Base-by-base conservation (phyloP, 2,329 filamentous ascomycete species). In the Fusarium sp. region DNA sequence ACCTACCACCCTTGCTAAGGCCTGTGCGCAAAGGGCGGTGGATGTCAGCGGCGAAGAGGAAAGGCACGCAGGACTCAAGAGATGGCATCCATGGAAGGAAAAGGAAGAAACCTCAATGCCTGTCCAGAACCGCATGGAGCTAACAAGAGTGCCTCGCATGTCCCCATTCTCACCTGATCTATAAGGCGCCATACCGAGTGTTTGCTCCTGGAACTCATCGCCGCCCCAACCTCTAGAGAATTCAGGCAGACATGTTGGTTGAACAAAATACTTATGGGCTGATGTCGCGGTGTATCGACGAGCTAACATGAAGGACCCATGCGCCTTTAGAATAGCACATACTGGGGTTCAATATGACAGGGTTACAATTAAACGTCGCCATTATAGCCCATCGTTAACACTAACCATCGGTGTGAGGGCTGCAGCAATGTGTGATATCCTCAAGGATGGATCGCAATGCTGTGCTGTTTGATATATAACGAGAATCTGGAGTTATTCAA, bases 11-110 rank as follows among this genome's bases (percentile, higher is more conserved):
- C 25, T 39, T 47, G 25, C 23, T 45, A 20, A 20, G 53, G 66
- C 62, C 66, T 70, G 66, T 67, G 66, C 67, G 57, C 57, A 71
- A 72, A 69, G 50, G 62, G 70, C 70, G 70, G 70, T 72, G 65
- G 67, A 56, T 41, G 37, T 56, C 23, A 46, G 48, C 50, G 19
- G 13, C 23, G 23, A 32, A 15, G 43, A 51, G 40, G 51, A 55
- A 32, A 20, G 55, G 50, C 39, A 44, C 39, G 48, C 19, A 50
- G 35, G 47, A 45, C 43, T 55, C 22, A 51, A 15, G 47, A 60
- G 44, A 53, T 41, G 22, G 23, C 22, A 51, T 53, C 54, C 45
- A 39, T 58, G 37, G 50, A 47, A 27, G 57, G 43, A 51, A 33
- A 58, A 45, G 30, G 35, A 60, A 23, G 22, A 22, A 50, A 23